These are phyloP conservation scores for Ascochyta rabiei DNA, from an alignment of 2,329 filamentous ascomycete species.

Conservation along the genomic window DNA sequence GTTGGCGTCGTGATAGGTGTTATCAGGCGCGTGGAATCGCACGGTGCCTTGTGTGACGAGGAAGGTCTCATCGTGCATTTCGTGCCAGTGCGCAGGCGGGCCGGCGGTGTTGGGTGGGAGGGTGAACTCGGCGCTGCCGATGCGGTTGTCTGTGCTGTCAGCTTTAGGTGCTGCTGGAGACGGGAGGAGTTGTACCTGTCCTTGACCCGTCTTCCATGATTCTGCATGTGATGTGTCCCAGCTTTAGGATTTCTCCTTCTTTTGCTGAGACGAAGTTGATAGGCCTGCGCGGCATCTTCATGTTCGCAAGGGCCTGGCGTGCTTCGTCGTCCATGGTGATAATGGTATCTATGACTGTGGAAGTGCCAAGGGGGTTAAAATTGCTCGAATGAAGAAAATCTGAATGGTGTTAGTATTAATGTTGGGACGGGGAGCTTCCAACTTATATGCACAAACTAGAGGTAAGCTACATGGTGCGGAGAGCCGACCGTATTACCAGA, in stretches of 20 bases:
- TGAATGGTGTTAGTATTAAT: neutral
- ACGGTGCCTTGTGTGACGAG: slow-evolving; percentile 59
- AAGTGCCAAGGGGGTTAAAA: too few relatives aligned
- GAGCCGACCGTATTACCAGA: slow-evolving; percentile 26
- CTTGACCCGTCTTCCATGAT: slow-evolving; percentile 60
- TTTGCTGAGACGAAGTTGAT: slow-evolving; percentile 58
- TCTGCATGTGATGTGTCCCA: slow-evolving; percentile 58
- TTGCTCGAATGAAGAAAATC: too few relatives aligned
- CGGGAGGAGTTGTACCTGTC: slow-evolving; percentile 46
- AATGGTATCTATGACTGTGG: neutral
- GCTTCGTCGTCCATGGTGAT: slow-evolving; percentile 45
- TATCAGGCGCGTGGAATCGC: slow-evolving; percentile 57
- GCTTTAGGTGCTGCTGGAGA: neutral
- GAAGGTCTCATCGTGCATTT: slow-evolving; percentile 64
- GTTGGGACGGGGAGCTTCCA: neutral
- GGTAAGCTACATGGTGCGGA: slow-evolving; percentile 28
- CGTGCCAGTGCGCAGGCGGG: slow-evolving; percentile 60
- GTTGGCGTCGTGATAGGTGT: slow-evolving; percentile 55
- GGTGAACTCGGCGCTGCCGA: slow-evolving; percentile 57
- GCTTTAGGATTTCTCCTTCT: slow-evolving; percentile 56
- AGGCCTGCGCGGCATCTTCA: slow-evolving; percentile 51
- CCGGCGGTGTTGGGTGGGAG: slow-evolving; percentile 55
- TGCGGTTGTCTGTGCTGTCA: slow-evolving; percentile 51
- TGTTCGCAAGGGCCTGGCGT: slow-evolving; percentile 37
- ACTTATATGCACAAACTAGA: slow-evolving; percentile 9